These are phyloP conservation scores for Testicularia cyperi DNA, from an alignment of 1,284 basidiomycete species.

Conservation along the genomic window DNA sequence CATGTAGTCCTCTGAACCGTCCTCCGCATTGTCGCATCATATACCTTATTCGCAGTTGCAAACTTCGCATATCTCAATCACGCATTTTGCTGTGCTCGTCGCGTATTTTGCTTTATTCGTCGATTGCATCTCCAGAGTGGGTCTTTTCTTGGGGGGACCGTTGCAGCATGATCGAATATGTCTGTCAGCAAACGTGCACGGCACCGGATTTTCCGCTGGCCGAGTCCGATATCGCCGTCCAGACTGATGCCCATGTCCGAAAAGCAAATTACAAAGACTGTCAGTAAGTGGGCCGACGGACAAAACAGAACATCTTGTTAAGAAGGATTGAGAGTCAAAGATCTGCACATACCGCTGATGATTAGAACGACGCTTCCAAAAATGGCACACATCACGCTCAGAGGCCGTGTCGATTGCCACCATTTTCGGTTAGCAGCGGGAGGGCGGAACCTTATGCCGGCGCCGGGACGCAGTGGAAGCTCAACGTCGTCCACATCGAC, in stretches of 20 bases:
- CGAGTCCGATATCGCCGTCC: constrained; percentile 35
- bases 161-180: too few species aligned
- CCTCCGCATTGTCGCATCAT: background rate
- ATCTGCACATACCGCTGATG: constrained; percentile 43
- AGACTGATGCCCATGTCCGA: too few species aligned
- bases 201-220: constrained; percentile 37
- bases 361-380: constrained; percentile 54
- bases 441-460: constrained; percentile 35
- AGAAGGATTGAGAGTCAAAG: too few species aligned
- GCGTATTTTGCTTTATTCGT: too few species aligned
- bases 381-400: constrained; percentile 51
- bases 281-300: too few species aligned
- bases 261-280: too few species aligned
- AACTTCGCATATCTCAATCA: too few species aligned
- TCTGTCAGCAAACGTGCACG: constrained; percentile 37
- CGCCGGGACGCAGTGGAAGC: constrained; percentile 55
- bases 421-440: constrained; percentile 44
- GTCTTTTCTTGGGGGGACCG: too few species aligned
- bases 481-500: constrained; percentile 52
- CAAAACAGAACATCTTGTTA: too few species aligned
- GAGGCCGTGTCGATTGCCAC: constrained; percentile 55
- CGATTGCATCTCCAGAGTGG: too few species aligned
- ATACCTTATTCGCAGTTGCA: background rate
- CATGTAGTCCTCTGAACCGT: too few species aligned
- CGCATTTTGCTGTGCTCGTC: too few species aligned